These are phyloP conservation scores for Magnaporthiopsis incrustans DNA, from an alignment of 2,329 filamentous ascomycete genomes.

Conservation along the genomic window DNA sequence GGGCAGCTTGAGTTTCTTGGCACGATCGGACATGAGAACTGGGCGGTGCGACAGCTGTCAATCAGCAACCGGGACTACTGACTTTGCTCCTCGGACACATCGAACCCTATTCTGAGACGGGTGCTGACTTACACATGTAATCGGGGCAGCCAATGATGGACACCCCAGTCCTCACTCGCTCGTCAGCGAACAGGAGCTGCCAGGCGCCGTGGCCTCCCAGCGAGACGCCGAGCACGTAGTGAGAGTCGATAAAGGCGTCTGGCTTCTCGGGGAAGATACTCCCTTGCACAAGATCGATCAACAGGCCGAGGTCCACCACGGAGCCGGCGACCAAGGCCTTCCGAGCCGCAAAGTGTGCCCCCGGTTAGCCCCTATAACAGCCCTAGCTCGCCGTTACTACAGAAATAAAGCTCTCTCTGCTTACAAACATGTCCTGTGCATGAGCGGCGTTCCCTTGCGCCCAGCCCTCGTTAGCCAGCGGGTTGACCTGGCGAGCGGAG, in stretches of 20 bases:
- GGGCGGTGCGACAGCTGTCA: neutral
- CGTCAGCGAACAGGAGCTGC: slow-evolving; percentile 73
- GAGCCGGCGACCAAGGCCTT: slow-evolving; percentile 61
- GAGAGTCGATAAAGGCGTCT: slow-evolving; percentile 41
- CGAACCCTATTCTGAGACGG: neutral
- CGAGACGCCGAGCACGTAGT: slow-evolving; percentile 75
- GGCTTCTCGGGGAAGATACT: slow-evolving; percentile 56
- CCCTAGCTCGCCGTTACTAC: too few relatives aligned
- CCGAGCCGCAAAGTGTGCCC: neutral
- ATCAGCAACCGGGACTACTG: neutral
- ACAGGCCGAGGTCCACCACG: slow-evolving; percentile 61
- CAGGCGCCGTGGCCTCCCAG: slow-evolving; percentile 84
- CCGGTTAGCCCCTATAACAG: neutral
- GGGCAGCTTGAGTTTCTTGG: slow-evolving; percentile 57
- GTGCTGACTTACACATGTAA: slow-evolving; percentile 53
- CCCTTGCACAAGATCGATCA: slow-evolving; percentile 71
- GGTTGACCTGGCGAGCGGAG: slow-evolving; percentile 61
- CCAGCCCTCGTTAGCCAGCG: slow-evolving; percentile 70
- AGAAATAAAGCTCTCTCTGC: neutral
- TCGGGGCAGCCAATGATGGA: slow-evolving; percentile 86
- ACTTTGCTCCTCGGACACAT: neutral
- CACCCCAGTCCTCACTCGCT: slow-evolving; percentile 69
- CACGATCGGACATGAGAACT: slow-evolving; percentile 69
- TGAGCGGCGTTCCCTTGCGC: slow-evolving; percentile 69
- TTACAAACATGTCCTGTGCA: slow-evolving; percentile 79